Evolutionary conservation across 2,329 filamentous ascomycete species (phyloP), one percentile per base, ranked within the genome.

Genomic region (Onygena corvina): DNA sequence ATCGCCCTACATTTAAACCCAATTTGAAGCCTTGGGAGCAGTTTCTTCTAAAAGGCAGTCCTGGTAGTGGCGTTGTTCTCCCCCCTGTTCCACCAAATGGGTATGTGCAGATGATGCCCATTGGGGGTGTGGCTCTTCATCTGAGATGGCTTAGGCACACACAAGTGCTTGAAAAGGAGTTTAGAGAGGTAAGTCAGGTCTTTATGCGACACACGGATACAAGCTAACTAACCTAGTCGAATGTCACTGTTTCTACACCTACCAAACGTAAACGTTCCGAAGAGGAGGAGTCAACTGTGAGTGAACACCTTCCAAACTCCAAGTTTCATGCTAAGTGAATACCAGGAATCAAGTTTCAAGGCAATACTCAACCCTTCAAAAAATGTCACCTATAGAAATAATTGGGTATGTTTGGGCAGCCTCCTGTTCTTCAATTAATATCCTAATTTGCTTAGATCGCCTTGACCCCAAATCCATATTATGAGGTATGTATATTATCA

Each of bases 11-110:
- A 12, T 53, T 16, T 27, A 48, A 50, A 14, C 49, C 46, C 2
- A 29, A 38, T 6, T 25, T 53, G 8, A 36, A 46, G 14, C 48
- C 49, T 5, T 55, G 53, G 53, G 52, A 55, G 34, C 52, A 54
- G 25, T 54, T 55, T 20, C 52, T 55, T 20, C 47, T 53, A 14
- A 50, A 48, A 23, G 51, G 45, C 2, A 53, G 51, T 30, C 53
- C 53, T 46, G 53, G 53, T 11, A 36, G 38, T 31, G 51, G 52
- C 3, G 36, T 55, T 30, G 23, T 7, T 1, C 40, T 53, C 7
- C 50, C 52, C 33, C 14, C 11, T 4, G 33, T 33, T 4, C 27
- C 48, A 3, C 38, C 38, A 4, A 50, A 53, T 12, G 45, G 31
- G 4, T 51, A 40, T 34, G 14, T 51, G 18, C 51, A 42, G 38